Percentiles rank a stretch among this genome's conserved stretches.
Evolutionary conservation across 257 asterid genomes (phyloP).

Genomic region (Fraxinus anomala): DNA sequence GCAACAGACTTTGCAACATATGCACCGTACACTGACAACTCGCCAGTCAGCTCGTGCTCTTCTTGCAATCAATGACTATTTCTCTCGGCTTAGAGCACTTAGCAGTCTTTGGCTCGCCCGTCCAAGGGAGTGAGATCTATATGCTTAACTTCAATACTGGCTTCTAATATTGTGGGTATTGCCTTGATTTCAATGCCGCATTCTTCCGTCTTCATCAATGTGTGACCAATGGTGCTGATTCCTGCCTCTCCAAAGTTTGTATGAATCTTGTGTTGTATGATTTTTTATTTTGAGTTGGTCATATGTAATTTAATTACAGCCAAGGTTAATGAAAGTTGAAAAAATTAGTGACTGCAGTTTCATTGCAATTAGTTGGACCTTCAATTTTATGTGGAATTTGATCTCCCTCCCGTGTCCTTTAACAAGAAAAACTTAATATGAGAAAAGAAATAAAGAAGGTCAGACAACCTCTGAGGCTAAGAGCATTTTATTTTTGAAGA

Average conservation of each 20-base stretch:
- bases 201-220: neutral
- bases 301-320: neutral
- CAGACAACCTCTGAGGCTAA: too few relatives aligned
- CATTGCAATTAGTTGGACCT: neutral
- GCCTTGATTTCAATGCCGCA: neutral
- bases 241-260: constrained; percentile 3
- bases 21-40: constrained; percentile 54
- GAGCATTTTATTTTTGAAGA: too few relatives aligned
- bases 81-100: constrained; percentile 63
- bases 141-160: neutral
- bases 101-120: constrained; percentile 69
- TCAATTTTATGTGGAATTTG: neutral
- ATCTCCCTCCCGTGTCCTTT: too few relatives aligned
- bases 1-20: constrained; percentile 53
- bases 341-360: neutral
- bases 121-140: constrained; percentile 44
- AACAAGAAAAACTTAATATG: too few relatives aligned
- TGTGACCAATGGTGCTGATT: neutral
- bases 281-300: neutral
- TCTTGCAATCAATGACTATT: constrained; percentile 54
- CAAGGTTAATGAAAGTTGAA: neutral
- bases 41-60: constrained; percentile 68
- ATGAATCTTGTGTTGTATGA: neutral
- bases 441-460: too few relatives aligned
- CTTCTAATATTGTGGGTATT: neutral